phyloP scores from a whole-genome alignment of 192 early-diverging fungal species.

The Coemansia sp. region DNA sequence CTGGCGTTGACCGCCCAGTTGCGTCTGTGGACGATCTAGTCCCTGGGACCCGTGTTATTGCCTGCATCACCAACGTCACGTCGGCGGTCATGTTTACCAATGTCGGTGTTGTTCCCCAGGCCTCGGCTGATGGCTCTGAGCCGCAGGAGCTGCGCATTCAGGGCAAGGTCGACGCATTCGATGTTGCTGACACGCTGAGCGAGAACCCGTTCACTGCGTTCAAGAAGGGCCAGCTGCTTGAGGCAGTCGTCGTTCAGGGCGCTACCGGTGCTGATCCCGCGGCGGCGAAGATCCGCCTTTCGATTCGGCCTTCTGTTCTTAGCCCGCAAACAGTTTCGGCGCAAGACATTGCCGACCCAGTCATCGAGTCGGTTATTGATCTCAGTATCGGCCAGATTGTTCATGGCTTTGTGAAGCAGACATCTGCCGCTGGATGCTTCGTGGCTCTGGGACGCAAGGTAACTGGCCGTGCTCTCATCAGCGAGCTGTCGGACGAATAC shows the following conservation, averaged over 20 bases:
- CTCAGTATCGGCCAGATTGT: conserved; percentile 63
- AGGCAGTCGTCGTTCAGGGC: conserved; percentile 20
- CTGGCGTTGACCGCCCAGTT: conserved; percentile 44
- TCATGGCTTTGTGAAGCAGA: conserved; percentile 70
- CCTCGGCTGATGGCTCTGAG: neutral
- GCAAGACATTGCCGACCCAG: conserved; percentile 41
- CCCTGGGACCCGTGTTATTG: conserved; percentile 57
- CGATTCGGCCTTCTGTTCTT: conserved; percentile 60
- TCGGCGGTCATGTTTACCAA: conserved; percentile 56
- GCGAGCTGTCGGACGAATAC: conserved; percentile 81
- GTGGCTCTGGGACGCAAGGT: conserved; percentile 63
- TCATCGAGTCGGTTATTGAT: conserved; percentile 56
- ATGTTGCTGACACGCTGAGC: conserved; percentile 55
- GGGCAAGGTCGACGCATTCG: conserved; percentile 62
- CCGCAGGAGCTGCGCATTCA: conserved; percentile 26
- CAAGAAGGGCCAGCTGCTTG: conserved; percentile 22
- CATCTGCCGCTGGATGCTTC: conserved; percentile 73
- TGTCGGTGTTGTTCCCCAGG: conserved; percentile 29
- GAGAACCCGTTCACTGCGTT: conserved; percentile 28
- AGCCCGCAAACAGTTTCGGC: conserved; percentile 24
- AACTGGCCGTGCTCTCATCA: conserved; percentile 78
- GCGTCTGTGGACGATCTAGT: conserved; percentile 50
- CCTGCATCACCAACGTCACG: conserved; percentile 56
- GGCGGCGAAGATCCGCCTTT: conserved; percentile 58
- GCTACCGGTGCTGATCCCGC: conserved; percentile 15